phyloP scores from a whole-genome alignment of 148 eudicot species.

The Limonium bicolor region DNA sequence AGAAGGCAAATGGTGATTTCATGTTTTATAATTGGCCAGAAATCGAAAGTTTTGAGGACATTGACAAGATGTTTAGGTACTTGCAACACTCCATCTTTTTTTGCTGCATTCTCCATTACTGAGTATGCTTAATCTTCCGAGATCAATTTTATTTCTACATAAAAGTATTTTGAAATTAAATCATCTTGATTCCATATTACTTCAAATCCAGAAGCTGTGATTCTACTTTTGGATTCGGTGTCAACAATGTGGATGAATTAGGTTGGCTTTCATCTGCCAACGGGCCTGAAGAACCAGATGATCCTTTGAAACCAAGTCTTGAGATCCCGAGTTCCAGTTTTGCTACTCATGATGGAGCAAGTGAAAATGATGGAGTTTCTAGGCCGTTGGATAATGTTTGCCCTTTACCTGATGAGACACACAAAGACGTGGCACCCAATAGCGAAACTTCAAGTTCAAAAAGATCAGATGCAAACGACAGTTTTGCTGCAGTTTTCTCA shows the following conservation, averaged over 20 bases:
- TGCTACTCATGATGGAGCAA: slow-evolving; percentile 13
- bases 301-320: slow-evolving; percentile 24
- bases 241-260: slow-evolving; percentile 41
- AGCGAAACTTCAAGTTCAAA: slow-evolving; percentile 15
- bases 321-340: slow-evolving; percentile 31
- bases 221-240: slow-evolving; percentile 59
- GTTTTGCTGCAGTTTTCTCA: slow-evolving; percentile 9
- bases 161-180: too few species aligned
- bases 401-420: slow-evolving; percentile 14
- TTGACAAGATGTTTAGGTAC: slow-evolving; percentile 91
- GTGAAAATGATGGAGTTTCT: slow-evolving; percentile 19
- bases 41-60: slow-evolving; percentile 78
- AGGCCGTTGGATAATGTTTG: slow-evolving; percentile 16
- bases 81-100: not conserved
- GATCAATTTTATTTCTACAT: too few species aligned
- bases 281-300: slow-evolving; percentile 41
- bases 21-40: slow-evolving; percentile 64
- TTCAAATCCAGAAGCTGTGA: slow-evolving; percentile 58
- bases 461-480: slow-evolving; percentile 14
- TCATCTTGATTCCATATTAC: too few species aligned
- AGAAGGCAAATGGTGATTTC: slow-evolving; percentile 45
- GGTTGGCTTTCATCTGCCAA: slow-evolving; percentile 60
- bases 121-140: too few species aligned
- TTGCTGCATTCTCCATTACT: not conserved
- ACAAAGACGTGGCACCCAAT: slow-evolving; percentile 15